A percentile compares a stretch with the other conserved stretches of the same genome.
These are phyloP conservation scores for Starmerella vaccinii DNA, from an alignment of 805 yeast genomes.

Conservation along the genomic window DNA sequence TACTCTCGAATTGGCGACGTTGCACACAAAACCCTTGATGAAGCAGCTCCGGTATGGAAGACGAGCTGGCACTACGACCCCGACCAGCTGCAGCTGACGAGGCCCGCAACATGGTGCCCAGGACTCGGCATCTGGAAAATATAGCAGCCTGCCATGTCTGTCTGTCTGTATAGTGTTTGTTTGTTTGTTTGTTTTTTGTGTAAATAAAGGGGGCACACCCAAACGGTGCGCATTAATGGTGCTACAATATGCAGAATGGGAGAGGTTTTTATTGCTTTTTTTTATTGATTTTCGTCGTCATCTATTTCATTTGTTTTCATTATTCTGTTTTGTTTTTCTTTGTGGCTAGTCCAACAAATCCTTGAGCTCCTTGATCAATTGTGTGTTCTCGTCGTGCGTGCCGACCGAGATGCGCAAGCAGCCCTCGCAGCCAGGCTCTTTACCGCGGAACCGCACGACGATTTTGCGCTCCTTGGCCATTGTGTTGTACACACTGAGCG, in stretches of 20 bases:
- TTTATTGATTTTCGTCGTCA: background rate
- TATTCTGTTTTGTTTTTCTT: background rate
- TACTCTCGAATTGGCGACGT: background rate
- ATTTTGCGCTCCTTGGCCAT: conserved; percentile 66
- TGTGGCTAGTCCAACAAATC: conserved; percentile 2
- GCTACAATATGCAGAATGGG: too few relatives aligned
- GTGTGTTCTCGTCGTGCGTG: conserved; percentile 60
- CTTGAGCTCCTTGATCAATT: conserved; percentile 42
- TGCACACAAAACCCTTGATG: background rate
- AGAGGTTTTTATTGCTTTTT: too few relatives aligned
- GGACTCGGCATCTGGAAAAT: conserved; percentile 16
- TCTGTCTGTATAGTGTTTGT: too few relatives aligned
- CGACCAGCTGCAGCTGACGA: background rate
- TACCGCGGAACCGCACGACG: conserved; percentile 86
- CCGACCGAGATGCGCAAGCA: conserved; percentile 83
- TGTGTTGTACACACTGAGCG: conserved; percentile 52
- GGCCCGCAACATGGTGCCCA: background rate
- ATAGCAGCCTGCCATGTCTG: background rate
- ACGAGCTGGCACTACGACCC: conserved; percentile 20
- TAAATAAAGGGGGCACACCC: too few relatives aligned
- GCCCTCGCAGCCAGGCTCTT: conserved; percentile 80
- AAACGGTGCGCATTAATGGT: too few relatives aligned
- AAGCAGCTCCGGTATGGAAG: conserved; percentile 22
- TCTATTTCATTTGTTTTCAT: background rate
- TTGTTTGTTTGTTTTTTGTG: background rate